Conservation (phyloP, 345 rosid species). For the Ceriops tagal region DNA sequence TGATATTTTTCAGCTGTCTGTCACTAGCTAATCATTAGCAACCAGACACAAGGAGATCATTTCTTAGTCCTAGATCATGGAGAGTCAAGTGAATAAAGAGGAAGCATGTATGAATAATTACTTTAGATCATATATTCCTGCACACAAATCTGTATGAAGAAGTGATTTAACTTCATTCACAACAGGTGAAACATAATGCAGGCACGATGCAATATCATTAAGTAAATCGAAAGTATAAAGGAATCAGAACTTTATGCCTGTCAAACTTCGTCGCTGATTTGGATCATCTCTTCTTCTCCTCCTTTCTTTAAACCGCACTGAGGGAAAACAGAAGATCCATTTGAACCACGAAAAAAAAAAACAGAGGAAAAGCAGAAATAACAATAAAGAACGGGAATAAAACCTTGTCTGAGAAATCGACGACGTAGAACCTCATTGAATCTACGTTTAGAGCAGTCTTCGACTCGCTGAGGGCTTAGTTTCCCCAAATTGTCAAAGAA, state of each 20-base stretch:
- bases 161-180: too few species aligned
- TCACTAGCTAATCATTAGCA: too few species aligned
- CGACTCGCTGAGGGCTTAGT: constrained; percentile 31
- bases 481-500: constrained; percentile 81
- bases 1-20: too few species aligned
- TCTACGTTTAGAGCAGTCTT: constrained; percentile 44
- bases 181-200: background rate
- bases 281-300: constrained; percentile 34
- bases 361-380: background rate
- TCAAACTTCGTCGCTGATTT: constrained; percentile 28
- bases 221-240: background rate
- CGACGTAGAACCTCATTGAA: constrained; percentile 66
- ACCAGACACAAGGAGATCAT: too few species aligned
- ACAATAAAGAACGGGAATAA: background rate
- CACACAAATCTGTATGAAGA: background rate
- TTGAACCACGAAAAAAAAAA: background rate
- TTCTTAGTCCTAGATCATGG: too few species aligned
- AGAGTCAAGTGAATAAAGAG: background rate
- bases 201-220: background rate
- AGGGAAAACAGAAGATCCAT: constrained; percentile 17
- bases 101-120: background rate
- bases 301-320: constrained; percentile 55
- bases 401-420: constrained; percentile 81
- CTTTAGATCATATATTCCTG: too few species aligned
- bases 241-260: constrained; percentile 34